Percentiles rank a stretch among this genome's conserved stretches.
Evolutionary conservation across 441 rosid species (phyloP).

Genomic region (Lepidium campestre): DNA sequence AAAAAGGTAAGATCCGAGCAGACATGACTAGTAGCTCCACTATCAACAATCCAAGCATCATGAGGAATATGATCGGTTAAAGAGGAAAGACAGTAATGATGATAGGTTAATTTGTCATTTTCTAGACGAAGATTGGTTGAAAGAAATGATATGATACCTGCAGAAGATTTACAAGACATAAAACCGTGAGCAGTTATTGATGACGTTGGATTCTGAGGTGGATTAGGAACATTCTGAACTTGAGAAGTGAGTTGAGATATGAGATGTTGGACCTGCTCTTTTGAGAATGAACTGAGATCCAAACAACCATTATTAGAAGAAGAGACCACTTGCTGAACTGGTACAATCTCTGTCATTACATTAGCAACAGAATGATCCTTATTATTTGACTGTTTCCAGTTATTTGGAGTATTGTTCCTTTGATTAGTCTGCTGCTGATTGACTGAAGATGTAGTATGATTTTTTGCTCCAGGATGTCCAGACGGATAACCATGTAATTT

Average conservation of each 20-base stretch:
- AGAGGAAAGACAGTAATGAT: background rate
- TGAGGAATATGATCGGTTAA: too few species aligned
- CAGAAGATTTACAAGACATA: background rate
- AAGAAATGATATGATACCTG: too few species aligned
- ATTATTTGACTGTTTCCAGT: background rate
- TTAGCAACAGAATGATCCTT: background rate
- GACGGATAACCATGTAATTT: background rate
- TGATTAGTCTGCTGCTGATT: background rate
- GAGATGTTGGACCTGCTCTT: background rate
- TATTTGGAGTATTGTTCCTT: background rate
- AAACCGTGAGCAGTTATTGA: background rate
- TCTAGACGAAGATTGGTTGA: too few species aligned
- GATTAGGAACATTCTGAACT: background rate
- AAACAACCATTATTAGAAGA: background rate
- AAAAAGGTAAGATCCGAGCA: too few species aligned
- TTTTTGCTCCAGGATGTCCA: too few species aligned
- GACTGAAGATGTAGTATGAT: background rate
- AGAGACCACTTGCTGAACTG: too few species aligned
- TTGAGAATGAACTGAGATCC: background rate
- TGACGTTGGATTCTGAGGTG: background rate
- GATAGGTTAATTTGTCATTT: too few species aligned
- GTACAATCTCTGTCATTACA: background rate
- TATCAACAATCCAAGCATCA: too few species aligned
- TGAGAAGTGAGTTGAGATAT: background rate
- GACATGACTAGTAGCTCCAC: too few species aligned